Evolutionary conservation across 2,329 filamentous ascomycete species (phyloP).

Genomic region (Aspergillus tubingensis): DNA sequence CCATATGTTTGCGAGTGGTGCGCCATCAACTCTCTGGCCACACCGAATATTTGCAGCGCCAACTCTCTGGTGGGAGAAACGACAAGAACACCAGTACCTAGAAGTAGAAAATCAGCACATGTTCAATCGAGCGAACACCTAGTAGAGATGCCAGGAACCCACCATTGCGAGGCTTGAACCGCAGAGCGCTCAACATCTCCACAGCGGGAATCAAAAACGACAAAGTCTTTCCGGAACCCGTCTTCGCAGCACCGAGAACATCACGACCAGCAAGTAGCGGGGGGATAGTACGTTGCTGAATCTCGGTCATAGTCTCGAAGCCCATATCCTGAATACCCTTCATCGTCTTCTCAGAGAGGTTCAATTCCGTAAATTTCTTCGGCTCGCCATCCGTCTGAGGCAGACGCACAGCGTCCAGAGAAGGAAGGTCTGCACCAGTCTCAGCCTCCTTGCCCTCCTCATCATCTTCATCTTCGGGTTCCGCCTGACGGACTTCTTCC

Average conservation of each 20-base stretch:
- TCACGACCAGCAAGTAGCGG: conserved; percentile 86
- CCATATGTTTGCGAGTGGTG: conserved; percentile 94
- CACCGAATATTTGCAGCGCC: conserved; percentile 93
- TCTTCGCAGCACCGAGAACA: conserved; percentile 93
- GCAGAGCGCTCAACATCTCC: conserved; percentile 85
- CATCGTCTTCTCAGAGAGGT: conserved; percentile 84
- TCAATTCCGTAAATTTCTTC: conserved; percentile 75
- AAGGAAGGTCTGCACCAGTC: conserved; percentile 53
- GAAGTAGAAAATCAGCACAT: conserved; percentile 11
- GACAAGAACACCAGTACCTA: conserved; percentile 80
- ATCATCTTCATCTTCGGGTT: conserved; percentile 36
- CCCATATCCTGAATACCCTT: conserved; percentile 88
- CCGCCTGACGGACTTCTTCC: conserved; percentile 25
- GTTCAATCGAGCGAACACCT: not conserved
- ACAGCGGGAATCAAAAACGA: conserved; percentile 92
- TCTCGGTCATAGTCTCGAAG: conserved; percentile 93
- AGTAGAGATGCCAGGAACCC: conserved; percentile 17
- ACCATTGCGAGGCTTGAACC: conserved; percentile 92
- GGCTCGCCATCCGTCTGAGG: conserved; percentile 62
- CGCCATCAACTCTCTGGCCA: conserved; percentile 88
- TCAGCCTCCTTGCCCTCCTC: conserved; percentile 36
- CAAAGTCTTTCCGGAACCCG: conserved; percentile 91
- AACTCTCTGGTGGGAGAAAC: conserved; percentile 92
- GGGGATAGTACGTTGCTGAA: conserved; percentile 84
- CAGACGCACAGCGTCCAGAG: conserved; percentile 53